phyloP scores from a whole-genome alignment of 352 stramenopile genomes.

The Phytophthora capsici region DNA sequence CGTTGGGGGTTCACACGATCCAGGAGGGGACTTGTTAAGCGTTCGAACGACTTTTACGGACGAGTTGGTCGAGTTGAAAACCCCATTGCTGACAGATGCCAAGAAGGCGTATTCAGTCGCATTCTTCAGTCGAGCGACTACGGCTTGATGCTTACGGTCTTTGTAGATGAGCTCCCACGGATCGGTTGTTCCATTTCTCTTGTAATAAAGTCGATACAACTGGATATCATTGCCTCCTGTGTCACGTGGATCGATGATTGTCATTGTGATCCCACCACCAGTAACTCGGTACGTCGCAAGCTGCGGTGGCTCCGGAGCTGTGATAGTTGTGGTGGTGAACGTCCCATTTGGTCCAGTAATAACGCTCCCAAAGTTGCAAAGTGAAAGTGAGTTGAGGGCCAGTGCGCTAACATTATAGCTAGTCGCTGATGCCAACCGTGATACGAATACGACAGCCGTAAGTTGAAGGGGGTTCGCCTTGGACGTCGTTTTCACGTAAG shows the following conservation, averaged over 20 bases:
- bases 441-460: constrained; percentile 33
- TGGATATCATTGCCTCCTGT: constrained; percentile 50
- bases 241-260: constrained; percentile 52
- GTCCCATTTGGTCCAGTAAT: constrained; percentile 18
- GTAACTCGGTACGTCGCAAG: constrained; percentile 37
- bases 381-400: constrained; percentile 50
- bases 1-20: constrained; percentile 34
- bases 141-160: constrained; percentile 26
- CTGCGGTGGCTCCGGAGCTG: constrained; percentile 35
- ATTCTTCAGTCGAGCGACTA: constrained; percentile 39
- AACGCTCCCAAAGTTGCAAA: constrained; percentile 50
- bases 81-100: constrained; percentile 49
- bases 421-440: constrained; percentile 33
- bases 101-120: constrained; percentile 47
- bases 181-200: constrained; percentile 13
- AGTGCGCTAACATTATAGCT: constrained; percentile 42
- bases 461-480: constrained; percentile 37
- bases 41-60: constrained; percentile 41
- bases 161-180: constrained; percentile 50
- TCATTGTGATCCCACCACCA: constrained; percentile 57
- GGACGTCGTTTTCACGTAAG: constrained; percentile 9
- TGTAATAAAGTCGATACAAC: constrained; percentile 52
- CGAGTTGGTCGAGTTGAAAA: constrained; percentile 55
- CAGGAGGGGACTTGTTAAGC: constrained; percentile 52
- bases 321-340: constrained; percentile 37